Evolutionary conservation across 2,329 filamentous ascomycete species (phyloP), one percentile per base, ranked within the genome.

Genomic region (Gremmenia infestans): DNA sequence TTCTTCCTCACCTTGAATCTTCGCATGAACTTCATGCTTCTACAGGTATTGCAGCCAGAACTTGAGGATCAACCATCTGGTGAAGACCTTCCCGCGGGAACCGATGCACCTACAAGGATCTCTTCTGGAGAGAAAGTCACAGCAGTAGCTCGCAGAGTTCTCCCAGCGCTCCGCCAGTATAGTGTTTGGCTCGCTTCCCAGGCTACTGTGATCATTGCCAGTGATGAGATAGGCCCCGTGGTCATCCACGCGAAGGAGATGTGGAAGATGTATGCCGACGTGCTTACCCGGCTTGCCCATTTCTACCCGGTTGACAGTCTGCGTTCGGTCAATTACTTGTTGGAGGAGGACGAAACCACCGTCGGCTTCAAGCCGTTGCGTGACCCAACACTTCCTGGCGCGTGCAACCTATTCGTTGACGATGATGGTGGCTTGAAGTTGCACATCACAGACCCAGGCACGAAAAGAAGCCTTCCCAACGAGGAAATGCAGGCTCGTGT

Each of bases 1-100:
- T 91, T 87, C 65, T 84, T 89, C 57, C 77, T 95, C 46, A 81
- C 86, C 23, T 81, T 96, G 59, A 96, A 96, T 66, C 77, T 91
- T 48, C 87, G 87, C 51, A 90, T 87, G 9, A 87, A 95, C 65
- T 82, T 86, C 54, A 81, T 82, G 0, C 77, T 96, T 35, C 80
- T 92, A 47, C 84, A 87, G 52, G 75, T 87, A 28, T 76, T 96
- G 37, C 77, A 86, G 60, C 78, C 82, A n/a, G 86, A 91, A 63
- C 76, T 96, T 3, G 80, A 84, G 54, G 78, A 83, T 69, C 51
- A 57, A 32, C 46, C 54, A 14, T 56, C 47, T 46, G 67, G 64
- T 4, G 63, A 66, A 48, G 72, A 74, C 22, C 76, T 81, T 54
- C 76, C 79, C 15, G 67, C 70, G 35, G 76, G 73, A 43, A 69